phyloP scores from a whole-genome alignment of 352 stramenopile genomes.

The Phytophthora palmivora region DNA sequence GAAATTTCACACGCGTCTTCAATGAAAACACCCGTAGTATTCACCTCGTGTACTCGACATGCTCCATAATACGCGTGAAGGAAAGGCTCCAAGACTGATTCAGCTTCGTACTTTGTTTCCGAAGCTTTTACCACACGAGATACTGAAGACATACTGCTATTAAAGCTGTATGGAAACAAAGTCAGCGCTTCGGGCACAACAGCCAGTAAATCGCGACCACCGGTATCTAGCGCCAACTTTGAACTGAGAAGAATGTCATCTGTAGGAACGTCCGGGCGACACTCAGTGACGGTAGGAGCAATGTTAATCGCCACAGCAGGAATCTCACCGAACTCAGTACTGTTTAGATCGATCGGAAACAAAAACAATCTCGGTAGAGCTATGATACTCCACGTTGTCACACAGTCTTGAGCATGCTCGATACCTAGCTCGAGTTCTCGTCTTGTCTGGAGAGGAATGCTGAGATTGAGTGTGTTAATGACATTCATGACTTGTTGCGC shows the following conservation, averaged over 20 bases:
- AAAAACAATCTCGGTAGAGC: slow-evolving; percentile 33
- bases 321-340: slow-evolving; percentile 17
- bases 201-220: slow-evolving; percentile 31
- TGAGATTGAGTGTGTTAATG: slow-evolving; percentile 27
- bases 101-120: slow-evolving; percentile 15
- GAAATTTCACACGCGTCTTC: slow-evolving; percentile 30
- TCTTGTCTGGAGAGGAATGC: slow-evolving; percentile 20
- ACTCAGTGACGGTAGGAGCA: slow-evolving; percentile 21
- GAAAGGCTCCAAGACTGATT: slow-evolving; percentile 18
- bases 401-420: slow-evolving; percentile 17
- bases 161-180: slow-evolving; percentile 38
- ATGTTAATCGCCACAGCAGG: slow-evolving; percentile 34
- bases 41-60: slow-evolving; percentile 28
- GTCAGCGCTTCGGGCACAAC: slow-evolving; percentile 29
- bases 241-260: slow-evolving; percentile 14
- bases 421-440: slow-evolving; percentile 29
- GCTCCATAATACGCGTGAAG: slow-evolving; percentile 33
- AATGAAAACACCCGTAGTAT: slow-evolving; percentile 25
- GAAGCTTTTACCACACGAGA: slow-evolving; percentile 15
- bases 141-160: slow-evolving; percentile 19
- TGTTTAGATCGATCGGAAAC: slow-evolving; percentile 21
- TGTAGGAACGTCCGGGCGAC: slow-evolving; percentile 18
- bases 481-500: slow-evolving; percentile 24
- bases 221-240: slow-evolving; percentile 17
- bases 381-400: slow-evolving; percentile 34